These are phyloP conservation scores for Nigrospora sphaerica DNA, from an alignment of 2,329 filamentous ascomycete species.

Conservation along the genomic window DNA sequence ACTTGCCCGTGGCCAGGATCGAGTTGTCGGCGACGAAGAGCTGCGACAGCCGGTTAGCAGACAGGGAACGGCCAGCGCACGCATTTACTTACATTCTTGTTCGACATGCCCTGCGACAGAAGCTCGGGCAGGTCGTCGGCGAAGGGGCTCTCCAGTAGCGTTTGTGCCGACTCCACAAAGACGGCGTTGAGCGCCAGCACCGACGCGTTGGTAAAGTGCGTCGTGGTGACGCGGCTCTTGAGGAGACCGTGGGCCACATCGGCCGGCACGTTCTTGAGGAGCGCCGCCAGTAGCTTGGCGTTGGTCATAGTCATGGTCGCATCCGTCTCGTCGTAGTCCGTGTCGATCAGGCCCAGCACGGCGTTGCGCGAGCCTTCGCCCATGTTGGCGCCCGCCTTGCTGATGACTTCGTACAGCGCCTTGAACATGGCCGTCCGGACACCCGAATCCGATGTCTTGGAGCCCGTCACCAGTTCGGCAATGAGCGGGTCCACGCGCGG, in stretches of 20 bases:
- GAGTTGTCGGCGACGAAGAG: slow-evolving; percentile 83
- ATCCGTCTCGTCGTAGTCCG: slow-evolving; percentile 68
- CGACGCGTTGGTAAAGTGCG: slow-evolving; percentile 69
- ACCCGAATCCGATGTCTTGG: slow-evolving; percentile 79
- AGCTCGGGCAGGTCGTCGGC: slow-evolving; percentile 68
- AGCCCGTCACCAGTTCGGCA: slow-evolving; percentile 85
- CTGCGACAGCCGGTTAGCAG: slow-evolving; percentile 29
- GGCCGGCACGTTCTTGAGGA: slow-evolving; percentile 77
- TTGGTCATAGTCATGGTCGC: slow-evolving; percentile 81
- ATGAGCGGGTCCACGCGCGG: slow-evolving; percentile 94
- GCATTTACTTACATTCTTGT: slow-evolving; percentile 58
- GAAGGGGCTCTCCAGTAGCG: slow-evolving; percentile 58
- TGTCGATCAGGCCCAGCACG: slow-evolving; percentile 85
- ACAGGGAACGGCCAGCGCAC: slow-evolving; percentile 2
- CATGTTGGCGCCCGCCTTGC: slow-evolving; percentile 93
- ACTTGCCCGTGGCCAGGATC: slow-evolving; percentile 86
- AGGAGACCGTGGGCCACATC: slow-evolving; percentile 55
- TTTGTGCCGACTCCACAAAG: slow-evolving; percentile 69
- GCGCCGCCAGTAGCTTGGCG: slow-evolving; percentile 79
- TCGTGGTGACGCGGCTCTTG: slow-evolving; percentile 71
- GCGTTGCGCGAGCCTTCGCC: slow-evolving; percentile 79
- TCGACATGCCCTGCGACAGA: slow-evolving; percentile 71
- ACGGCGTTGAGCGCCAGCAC: slow-evolving; percentile 85
- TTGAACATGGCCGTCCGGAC: slow-evolving; percentile 96
- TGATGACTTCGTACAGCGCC: slow-evolving; percentile 91